Conservation (phyloP, 805 yeast species). For the Kuraishia ogatae region DNA sequence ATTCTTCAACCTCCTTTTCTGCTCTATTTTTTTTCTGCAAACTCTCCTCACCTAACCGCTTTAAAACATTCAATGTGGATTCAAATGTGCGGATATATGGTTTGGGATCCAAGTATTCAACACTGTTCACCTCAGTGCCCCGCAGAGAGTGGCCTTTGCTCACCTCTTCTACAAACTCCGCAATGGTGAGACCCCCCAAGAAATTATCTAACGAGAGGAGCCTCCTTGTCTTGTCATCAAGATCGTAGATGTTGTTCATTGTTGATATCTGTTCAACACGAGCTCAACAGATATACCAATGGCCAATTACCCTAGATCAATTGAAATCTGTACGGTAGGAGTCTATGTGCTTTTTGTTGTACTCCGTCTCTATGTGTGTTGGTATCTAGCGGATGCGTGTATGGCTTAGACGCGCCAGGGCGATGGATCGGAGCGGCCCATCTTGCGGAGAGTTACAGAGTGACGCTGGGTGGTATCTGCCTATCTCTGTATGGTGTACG, state of each 20-base stretch:
- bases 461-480: too few species aligned
- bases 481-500: too few species aligned
- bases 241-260: conserved; percentile 1
- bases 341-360: too few species aligned
- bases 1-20: conserved; percentile 47
- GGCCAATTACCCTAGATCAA: background rate
- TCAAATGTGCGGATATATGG: conserved; percentile 94
- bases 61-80: conserved; percentile 67
- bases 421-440: too few species aligned
- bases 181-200: conserved; percentile 60
- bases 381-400: too few species aligned
- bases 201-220: conserved; percentile 54
- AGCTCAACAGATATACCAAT: too few species aligned
- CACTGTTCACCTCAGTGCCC: conserved; percentile 39
- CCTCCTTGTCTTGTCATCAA: conserved; percentile 49
- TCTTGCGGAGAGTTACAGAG: too few species aligned
- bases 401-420: too few species aligned
- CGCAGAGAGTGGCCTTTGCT: conserved; percentile 55
- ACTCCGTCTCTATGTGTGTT: background rate
- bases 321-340: background rate
- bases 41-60: conserved; percentile 51
- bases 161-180: conserved; percentile 74
- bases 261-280: too few species aligned
- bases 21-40: conserved; percentile 37
- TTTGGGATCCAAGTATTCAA: conserved; percentile 72